Percentiles rank a stretch among this genome's conserved stretches.
phyloP scores from a whole-genome alignment of 2,329 filamentous ascomycete species.

The Daldinia eschscholtzii region DNA sequence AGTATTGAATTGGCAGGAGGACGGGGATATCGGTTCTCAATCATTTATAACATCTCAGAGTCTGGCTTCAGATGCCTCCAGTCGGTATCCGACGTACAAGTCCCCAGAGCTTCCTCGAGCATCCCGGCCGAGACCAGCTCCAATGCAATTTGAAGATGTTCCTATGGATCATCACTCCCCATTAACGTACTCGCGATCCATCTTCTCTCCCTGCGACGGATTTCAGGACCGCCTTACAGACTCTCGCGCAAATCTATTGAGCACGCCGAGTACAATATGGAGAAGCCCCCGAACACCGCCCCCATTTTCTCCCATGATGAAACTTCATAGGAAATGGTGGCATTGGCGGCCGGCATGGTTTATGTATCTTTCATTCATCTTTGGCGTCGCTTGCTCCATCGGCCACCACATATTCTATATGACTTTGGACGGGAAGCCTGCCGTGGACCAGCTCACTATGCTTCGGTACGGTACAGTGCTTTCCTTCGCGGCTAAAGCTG shows the following conservation, averaged over 20 bases:
- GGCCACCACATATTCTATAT: slow-evolving; percentile 57
- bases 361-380: slow-evolving; percentile 55
- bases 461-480: slow-evolving; percentile 56
- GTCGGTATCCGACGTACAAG: neutral
- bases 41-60: neutral
- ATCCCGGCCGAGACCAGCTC: neutral
- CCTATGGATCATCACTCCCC: neutral
- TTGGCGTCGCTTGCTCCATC: slow-evolving; percentile 55
- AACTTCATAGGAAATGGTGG: slow-evolving; percentile 42
- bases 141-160: neutral
- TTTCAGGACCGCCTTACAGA: neutral
- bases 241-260: slow-evolving; percentile 17
- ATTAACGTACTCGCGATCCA: neutral
- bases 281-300: slow-evolving; percentile 42
- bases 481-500: slow-evolving; percentile 56
- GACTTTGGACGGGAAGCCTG: slow-evolving; percentile 51
- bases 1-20: neutral
- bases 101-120: neutral
- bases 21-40: neutral
- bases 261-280: slow-evolving; percentile 41
- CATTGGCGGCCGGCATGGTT: slow-evolving; percentile 56
- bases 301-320: slow-evolving; percentile 31
- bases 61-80: neutral
- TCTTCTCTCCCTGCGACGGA: neutral
- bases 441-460: slow-evolving; percentile 54